Evolutionary conservation across 1,284 basidiomycete genomes (phyloP), one percentile per base, ranked within the genome.

Genomic region (Singerocomus inundabilis): DNA sequence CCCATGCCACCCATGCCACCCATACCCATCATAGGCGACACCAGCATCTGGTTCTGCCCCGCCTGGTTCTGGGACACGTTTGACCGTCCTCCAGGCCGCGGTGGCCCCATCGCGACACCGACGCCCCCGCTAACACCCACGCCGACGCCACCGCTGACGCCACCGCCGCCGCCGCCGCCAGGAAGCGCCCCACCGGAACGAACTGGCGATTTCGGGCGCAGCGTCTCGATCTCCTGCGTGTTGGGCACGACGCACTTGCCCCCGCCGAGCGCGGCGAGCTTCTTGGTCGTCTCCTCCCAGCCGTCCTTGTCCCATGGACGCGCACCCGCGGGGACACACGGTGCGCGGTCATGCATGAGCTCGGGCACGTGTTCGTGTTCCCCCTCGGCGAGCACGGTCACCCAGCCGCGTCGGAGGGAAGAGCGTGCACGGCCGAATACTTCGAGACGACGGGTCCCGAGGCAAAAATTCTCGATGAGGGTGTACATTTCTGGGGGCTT

Each of bases 401-500:
- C 87, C 96, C 96, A 99, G 1, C 97, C 96, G 13, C 85, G 82
- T 0, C 95, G 82, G 2, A 93, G 71, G 1, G 83, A 84, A 10
- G 82, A 79, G 0, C 82, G 76, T 3, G 83, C 78, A 12, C 79
- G 81, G 1, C 92, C 93, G 59, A 96, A 98, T 10, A 99, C 72
- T 67, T 98, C 93, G 21, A 99, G 80, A 1, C 96, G 83, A 8
- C 96, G 86, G 0, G 90, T 82, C 11, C 96, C 96, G 48, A 97
- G 86, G 65, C 96, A 98, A 68, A 99, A 99, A 71, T 97, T 98
- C 70, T 99, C 96, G 62, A 98, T 90, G 29, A 98, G 79, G 10
- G 87, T 87, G 72, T 98, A 95, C 73, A 96, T 90, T 66, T 99
- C 96, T 16, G 93, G 91, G 1, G 96, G 96, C 71, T 97, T 92